Evolutionary conservation across 2,329 filamentous ascomycete species (phyloP), one percentile per base, ranked within the genome.

Genomic region (Sclerotinia borealis): DNA sequence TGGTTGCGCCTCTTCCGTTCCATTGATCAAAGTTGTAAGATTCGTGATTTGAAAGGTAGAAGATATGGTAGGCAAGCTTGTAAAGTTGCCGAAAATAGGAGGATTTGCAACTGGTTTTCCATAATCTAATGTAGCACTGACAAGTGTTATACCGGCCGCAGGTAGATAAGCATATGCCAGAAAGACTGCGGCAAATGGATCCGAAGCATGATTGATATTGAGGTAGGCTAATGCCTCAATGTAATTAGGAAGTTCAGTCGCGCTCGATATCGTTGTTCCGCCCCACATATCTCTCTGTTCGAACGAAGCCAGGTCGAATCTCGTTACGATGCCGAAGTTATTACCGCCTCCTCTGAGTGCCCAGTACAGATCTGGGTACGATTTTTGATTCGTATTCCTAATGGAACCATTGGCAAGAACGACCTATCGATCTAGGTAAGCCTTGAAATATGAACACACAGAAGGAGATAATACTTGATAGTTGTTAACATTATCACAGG

Each of bases 311-410:
- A 83, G 70, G n/a, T 78, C 71, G 68, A 80, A 82, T 13, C 75
- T 74, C 9, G 80, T 80, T 7, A 82, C 78, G 63, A 83, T 77
- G 15, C 52, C 49, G 31, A 68, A 69, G 48, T 69, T 68, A 17
- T 69, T 68, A 0, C 43, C 47, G 10, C 84, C 84, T 8, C 84
- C 84, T 59, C 80, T 80, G 4, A 86, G 77, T 0, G 80, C 82
- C 67, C 75, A 77, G 72, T 77, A 85, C 11, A 87, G 74, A 61
- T 85, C 83, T 0, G 61, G 52, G 34, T 50, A 37, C 76, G 66
- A 65, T 85, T 72, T 13, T 62, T 41, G 0, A 69, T 71, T n/a
- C 76, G 76, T 74, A 0, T 69, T 72, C 1, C 77, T 70, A 10
- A 84, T 74, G 65, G 81, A 79, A 71, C 83, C 82, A 61, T 83